Conservation (phyloP, 129 eudicot genomes). For the Flaveria linearis region DNA sequence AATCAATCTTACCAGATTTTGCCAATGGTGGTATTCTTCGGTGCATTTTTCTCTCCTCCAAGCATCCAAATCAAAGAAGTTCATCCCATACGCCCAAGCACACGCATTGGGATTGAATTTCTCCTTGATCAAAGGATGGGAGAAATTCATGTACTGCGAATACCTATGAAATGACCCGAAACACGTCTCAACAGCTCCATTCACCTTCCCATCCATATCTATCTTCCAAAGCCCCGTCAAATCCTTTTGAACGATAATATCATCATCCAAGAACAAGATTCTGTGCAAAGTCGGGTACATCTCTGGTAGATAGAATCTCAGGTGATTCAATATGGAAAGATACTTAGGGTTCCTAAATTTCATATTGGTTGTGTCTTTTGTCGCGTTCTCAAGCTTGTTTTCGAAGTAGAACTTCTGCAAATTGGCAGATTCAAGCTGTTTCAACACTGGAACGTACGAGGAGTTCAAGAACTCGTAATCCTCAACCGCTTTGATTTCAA, state of each 20-base stretch:
- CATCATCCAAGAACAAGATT: conserved; percentile 90
- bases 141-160: conserved; percentile 88
- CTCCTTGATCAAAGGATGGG: conserved; percentile 81
- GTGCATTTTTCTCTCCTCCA: conserved; percentile 93
- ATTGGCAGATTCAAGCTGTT: conserved; percentile 75
- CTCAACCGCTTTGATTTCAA: conserved; percentile 13
- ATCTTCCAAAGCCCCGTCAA: conserved; percentile 89
- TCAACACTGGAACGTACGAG: conserved; percentile 40
- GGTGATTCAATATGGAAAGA: conserved; percentile 80
- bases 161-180: conserved; percentile 88
- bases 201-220: conserved; percentile 94
- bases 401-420: conserved; percentile 71
- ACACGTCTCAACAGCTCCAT: conserved; percentile 91
- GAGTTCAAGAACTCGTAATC: conserved; percentile 13
- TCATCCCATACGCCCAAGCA: conserved; percentile 97
- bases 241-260: conserved; percentile 88
- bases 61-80: conserved; percentile 90
- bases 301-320: conserved; percentile 85
- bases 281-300: conserved; percentile 91
- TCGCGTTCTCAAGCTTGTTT: conserved; percentile 83
- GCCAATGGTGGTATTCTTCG: conserved; percentile 92
- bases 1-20: conserved; percentile 64
- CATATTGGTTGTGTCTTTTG: conserved; percentile 90
- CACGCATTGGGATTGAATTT: conserved; percentile 85
- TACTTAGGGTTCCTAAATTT: conserved; percentile 94